Evolutionary conservation across 2,329 filamentous ascomycete species (phyloP), one percentile per base, ranked within the genome.

Genomic region (Alternaria sp.): DNA sequence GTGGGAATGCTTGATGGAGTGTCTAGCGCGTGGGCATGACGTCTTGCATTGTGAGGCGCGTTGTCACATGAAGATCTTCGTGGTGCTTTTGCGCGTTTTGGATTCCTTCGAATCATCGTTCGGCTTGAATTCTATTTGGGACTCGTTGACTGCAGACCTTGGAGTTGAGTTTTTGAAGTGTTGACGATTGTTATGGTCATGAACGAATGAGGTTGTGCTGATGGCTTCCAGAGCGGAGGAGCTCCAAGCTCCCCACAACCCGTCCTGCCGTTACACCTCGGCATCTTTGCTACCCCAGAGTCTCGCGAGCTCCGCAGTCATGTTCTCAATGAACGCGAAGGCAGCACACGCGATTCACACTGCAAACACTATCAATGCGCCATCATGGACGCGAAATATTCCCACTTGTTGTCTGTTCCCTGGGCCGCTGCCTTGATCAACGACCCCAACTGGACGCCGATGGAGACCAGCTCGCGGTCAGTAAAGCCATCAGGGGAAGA

Each of bases 371-470:
- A 56, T 23, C 13, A 15, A 45, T 28, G 23, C 40, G 13, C 25
- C 50, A 77, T 75, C 71, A 65, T 60, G 51, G 69, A 71, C 25
- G 60, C 69, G 26, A 52, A 69, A 19, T 66, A 74, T 13, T 43
- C 59, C 11, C 72, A 65, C 36, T 63, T 81, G 32, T 65, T 64
- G 8, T 58, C 78, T 21, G 83, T 84, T 23, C 83, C 85, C 12
- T 88, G 86, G 86, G 86, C 83, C 61, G 78, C 79, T 1, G 69
- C 72, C 13, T 77, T 85, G 47, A 77, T 88, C 50, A 68, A 75
- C 5, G 77, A 81, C 21, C 78, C 82, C 0, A 74, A 79, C 19
- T 81, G 83, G 62, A 75, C 80, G 26, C 74, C 81, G n/a, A 75
- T 75, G 17, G 77, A 80, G 9, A 81, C 80, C 7, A 76, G 73